These are phyloP conservation scores for Bisporella sp. DNA, from an alignment of 2,329 filamentous ascomycete species.

Conservation along the genomic window DNA sequence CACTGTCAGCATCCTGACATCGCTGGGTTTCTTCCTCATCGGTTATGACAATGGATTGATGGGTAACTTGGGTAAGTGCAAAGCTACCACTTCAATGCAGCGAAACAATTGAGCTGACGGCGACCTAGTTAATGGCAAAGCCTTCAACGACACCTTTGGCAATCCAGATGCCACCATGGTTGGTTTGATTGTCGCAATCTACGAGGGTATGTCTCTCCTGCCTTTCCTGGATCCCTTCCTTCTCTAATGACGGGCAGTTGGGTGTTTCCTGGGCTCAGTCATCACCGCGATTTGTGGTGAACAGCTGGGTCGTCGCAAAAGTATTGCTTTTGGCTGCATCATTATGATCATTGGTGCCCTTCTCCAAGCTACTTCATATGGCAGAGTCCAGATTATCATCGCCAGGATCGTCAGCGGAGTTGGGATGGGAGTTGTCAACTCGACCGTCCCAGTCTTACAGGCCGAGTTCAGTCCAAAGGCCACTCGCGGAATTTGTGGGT, in stretches of 20 bases:
- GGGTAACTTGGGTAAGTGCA: constrained; percentile 27
- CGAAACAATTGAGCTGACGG: background rate
- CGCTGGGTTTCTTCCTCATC: constrained; percentile 40
- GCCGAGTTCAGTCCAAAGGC: constrained; percentile 36
- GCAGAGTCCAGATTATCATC: constrained; percentile 45
- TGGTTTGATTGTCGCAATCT: constrained; percentile 40
- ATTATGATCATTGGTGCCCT: constrained; percentile 51
- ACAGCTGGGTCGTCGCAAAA: constrained; percentile 45
- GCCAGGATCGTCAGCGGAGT: constrained; percentile 40
- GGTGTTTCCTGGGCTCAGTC: constrained; percentile 43
- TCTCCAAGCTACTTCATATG: constrained; percentile 32
- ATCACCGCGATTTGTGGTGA: constrained; percentile 42
- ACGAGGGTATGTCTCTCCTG: constrained; percentile 19
- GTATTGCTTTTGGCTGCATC: constrained; percentile 46
- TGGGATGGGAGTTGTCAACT: constrained; percentile 38
- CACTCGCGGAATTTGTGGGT: constrained; percentile 27
- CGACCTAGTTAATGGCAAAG: constrained; percentile 29
- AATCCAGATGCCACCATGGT: constrained; percentile 34
- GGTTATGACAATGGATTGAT: constrained; percentile 41
- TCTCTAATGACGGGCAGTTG: constrained; percentile 24
- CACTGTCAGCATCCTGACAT: constrained; percentile 37
- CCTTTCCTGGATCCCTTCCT: background rate
- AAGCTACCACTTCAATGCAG: background rate
- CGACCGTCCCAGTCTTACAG: constrained; percentile 49
- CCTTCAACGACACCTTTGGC: constrained; percentile 35